Evolutionary conservation across 768 basidiomycete genomes (phyloP), one percentile per base, ranked within the genome.

Genomic region (Pisolithus marmoratus): DNA sequence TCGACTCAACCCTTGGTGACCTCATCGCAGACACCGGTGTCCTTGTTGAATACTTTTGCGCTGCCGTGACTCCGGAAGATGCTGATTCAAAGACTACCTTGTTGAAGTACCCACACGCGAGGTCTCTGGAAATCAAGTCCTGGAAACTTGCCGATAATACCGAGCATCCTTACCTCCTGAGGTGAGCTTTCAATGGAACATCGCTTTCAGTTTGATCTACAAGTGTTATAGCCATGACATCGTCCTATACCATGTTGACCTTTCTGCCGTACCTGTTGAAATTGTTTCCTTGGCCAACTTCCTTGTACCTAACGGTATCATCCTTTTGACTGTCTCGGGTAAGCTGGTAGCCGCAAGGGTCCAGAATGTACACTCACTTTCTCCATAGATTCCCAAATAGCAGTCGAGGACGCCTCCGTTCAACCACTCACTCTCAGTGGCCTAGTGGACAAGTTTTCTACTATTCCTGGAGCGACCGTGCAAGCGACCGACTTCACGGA

Each of bases 291-390:
- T 67, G 19, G 38, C 59, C 5, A 65, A 64, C 24, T 26, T 67
- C 24, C 50, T 66, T 11, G 65, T 62, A 37, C 47, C 36, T 2
- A 52, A 55, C 6, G 65, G 65, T 27, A 49, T 58, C 2, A 52
- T 61, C 23, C 57, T 67, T 9, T 55, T 66, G 19, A 52, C 58
- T 20, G 54, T 67, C 31, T 55, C 52, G 1, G 55, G 64, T 67
- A 36, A 55, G 56, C 17, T 27, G 2, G 4, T 7, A n/a, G 11
- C 15, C 15, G 7, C 27, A 37, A 22, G 4, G 2, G 34, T 11
- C 23, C 3, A 8, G 37, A 8, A 41, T 29, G 6, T 1, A 3
- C 20, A 36, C 29, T 5, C 20, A 12, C 36, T 2, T 12, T 5
- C 42, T 20, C 12, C 41, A 29, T 50, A 62, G 61, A 63, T 47